Conservation (phyloP, 176 grass and related monocot species). For the Cymbopogon citratus region DNA sequence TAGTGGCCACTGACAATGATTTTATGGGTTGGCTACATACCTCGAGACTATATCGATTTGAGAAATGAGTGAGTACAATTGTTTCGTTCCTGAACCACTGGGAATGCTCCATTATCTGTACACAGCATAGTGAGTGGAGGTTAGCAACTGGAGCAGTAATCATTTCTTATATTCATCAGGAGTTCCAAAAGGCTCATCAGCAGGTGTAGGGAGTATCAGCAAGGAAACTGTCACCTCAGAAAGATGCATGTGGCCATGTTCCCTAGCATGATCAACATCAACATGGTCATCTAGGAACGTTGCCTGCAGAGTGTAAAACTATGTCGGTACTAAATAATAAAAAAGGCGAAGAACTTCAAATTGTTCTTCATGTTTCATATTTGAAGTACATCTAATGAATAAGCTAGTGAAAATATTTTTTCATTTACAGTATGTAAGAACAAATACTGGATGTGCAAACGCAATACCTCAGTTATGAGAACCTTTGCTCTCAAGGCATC, state of each 20-base stretch:
- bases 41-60: slow-evolving; percentile 81
- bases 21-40: slow-evolving; percentile 35
- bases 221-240: slow-evolving; percentile 55
- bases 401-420: background rate
- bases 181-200: slow-evolving; percentile 12
- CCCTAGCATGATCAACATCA: slow-evolving; percentile 69
- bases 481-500: slow-evolving; percentile 94
- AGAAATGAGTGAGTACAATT: slow-evolving; percentile 88
- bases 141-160: slow-evolving; percentile 16
- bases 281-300: slow-evolving; percentile 84
- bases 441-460: background rate
- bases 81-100: slow-evolving; percentile 86
- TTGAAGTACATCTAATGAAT: slow-evolving; percentile 18
- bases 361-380: slow-evolving; percentile 2
- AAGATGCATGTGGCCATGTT: slow-evolving; percentile 91
- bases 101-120: slow-evolving; percentile 79
- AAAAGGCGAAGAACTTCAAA: background rate
- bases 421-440: background rate
- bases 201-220: background rate
- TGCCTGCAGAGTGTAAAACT: slow-evolving; percentile 51
- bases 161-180: slow-evolving; percentile 6
- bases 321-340: slow-evolving; percentile 28
- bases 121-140: background rate
- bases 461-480: slow-evolving; percentile 78
- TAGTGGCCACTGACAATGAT: background rate